Evolutionary conservation across 2,329 filamentous ascomycete species (phyloP).

Genomic region (Fusarium drepaniforme): DNA sequence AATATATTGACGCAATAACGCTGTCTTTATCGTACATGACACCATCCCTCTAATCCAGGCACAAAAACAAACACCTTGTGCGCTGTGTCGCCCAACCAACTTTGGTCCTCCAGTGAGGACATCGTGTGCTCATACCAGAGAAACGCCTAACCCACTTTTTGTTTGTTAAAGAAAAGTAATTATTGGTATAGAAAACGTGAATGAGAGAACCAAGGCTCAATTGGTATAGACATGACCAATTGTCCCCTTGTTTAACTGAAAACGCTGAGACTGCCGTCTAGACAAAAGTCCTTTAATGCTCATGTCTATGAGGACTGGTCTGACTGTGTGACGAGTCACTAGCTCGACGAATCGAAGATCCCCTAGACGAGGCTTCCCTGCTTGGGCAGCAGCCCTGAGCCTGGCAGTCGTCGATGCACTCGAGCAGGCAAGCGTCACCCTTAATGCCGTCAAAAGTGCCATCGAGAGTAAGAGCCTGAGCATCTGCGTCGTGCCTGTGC

Average conservation of each 20-base stretch:
- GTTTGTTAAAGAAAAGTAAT: conserved; percentile 18
- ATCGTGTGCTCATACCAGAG: conserved; percentile 20
- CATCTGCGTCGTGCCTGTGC: conserved; percentile 55
- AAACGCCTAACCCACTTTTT: conserved; percentile 41
- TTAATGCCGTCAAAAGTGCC: conserved; percentile 46
- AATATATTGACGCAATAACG: conserved; percentile 16
- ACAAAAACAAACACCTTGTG: conserved; percentile 15
- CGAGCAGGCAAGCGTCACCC: conserved; percentile 61
- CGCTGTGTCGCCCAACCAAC: conserved; percentile 9
- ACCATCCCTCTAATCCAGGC: conserved; percentile 10
- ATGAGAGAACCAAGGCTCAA: conserved; percentile 8
- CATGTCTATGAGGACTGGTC: conserved; percentile 27
- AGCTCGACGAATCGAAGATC: conserved; percentile 51
- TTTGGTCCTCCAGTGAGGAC: neutral
- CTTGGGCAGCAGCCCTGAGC: conserved; percentile 49
- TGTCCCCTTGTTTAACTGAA: neutral
- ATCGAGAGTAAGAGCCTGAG: conserved; percentile 51
- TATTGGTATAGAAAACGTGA: conserved; percentile 22
- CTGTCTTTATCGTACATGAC: conserved; percentile 36
- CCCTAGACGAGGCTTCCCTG: conserved; percentile 48
- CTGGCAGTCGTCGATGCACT: conserved; percentile 55
- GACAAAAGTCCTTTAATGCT: conserved; percentile 20
- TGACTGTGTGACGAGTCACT: conserved; percentile 50
- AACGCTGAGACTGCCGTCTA: neutral
- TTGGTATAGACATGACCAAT: neutral